Conservation (phyloP, 345 rosid species). For the Euphorbia pulcherrima region DNA sequence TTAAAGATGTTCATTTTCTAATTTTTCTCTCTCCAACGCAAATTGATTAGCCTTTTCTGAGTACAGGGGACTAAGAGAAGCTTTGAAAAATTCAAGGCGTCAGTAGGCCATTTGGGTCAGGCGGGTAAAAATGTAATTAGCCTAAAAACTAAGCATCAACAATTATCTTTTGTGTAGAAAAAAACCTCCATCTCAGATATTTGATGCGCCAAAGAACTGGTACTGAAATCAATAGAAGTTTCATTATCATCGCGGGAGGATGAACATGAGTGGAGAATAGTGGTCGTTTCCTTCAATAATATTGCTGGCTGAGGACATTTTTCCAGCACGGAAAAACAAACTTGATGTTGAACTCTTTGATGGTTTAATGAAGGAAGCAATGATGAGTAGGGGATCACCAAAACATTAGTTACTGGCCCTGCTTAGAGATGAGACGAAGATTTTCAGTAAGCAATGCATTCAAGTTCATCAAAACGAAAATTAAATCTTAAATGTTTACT, state of each 20-base stretch:
- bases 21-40: too few relatives aligned
- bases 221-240: constrained; percentile 13
- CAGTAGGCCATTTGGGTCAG: too few relatives aligned
- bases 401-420: constrained; percentile 43
- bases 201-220: constrained; percentile 22
- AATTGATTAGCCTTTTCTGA: too few relatives aligned
- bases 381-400: constrained; percentile 27
- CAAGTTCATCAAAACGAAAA: background rate
- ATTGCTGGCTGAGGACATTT: constrained; percentile 35
- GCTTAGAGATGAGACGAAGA: constrained; percentile 16
- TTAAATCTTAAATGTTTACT: background rate
- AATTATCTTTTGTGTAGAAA: background rate
- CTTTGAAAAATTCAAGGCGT: too few relatives aligned
- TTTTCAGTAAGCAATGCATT: background rate
- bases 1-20: too few relatives aligned
- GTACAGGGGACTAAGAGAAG: too few relatives aligned
- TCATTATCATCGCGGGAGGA: constrained; percentile 17
- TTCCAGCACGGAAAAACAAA: constrained; percentile 30
- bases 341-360: constrained; percentile 24
- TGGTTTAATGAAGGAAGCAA: constrained; percentile 27
- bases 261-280: constrained; percentile 18
- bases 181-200: constrained; percentile 39
- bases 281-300: constrained; percentile 21
- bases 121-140: too few relatives aligned
- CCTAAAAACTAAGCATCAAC: background rate